Base-by-base conservation (phyloP, 106 monocot genomes). In the Triglochin maritima region DNA sequence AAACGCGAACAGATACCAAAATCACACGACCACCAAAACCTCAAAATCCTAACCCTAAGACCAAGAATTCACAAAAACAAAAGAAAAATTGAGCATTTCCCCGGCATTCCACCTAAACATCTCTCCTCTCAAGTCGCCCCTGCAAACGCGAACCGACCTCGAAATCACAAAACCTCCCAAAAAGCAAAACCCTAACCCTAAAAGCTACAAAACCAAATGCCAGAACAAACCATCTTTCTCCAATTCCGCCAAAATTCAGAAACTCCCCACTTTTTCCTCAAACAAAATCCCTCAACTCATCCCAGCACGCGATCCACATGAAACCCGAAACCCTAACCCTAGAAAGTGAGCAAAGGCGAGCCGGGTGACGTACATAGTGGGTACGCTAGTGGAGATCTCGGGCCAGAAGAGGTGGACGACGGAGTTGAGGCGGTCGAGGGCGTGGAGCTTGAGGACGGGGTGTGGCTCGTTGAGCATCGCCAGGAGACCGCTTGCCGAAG, bases 331-430 rank as follows among this genome's bases (percentile, higher is more conserved):
- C 74, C 78, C 82, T 75, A 71, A 59, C 50, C 54, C 48, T 49
- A 62, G 51, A 45, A 9, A 44, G 41, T 60, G 64, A 42, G 3
- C 15, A 8, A 47, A 11, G 6, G 17, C 7, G 43, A 57, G 53
- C 47, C 4, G n/a, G 9, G 41, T 50, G 6, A 43, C 82, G 50
- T 66, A 94, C 94, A 89, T 94, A 76, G 82, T 73, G 17, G 89
- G 89, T 3, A 94, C 86, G 74, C 82, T 82, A 48, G 86, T 82
- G 76, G 94, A 86, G 86, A 94, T 94, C 82, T 94, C 94, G 9
- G 80, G 94, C 89, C 89, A 94, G 84, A 94, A 94, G 74, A 81
- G 78, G 71, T 84, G 84, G 59, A 87, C 89, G 74, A 87, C 74
- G 48, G 84, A 84, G 74, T 89, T 89, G 58, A 94, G 84, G 42